Evolutionary conservation across 2,329 filamentous ascomycete genomes (phyloP), one percentile per base, ranked within the genome.

Genomic region (Drechslera avenae): DNA sequence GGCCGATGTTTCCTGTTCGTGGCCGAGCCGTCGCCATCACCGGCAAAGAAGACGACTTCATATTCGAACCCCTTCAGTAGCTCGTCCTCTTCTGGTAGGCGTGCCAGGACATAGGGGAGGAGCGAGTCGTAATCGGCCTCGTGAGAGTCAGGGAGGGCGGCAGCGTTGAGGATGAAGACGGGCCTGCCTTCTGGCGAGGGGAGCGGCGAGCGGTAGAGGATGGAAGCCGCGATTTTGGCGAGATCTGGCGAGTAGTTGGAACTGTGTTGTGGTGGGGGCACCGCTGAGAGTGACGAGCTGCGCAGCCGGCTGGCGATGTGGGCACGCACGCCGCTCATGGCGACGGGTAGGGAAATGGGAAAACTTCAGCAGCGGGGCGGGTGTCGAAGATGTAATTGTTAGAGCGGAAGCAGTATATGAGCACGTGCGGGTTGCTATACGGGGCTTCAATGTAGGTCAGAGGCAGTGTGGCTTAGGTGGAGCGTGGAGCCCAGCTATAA

Each of bases 31-130:
- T 75, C 74, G 31, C 75, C 76, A 8, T 79, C 80, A n/a, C 81
- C 81, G 4, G 81, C 81, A 60, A 83, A 83, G 69, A 83, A 82
- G 47, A 83, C 72, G 37, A 84, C 76, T 61, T 83, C 81, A 57
- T 83, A 84, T 48, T 81, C 79, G 16, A 75, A 77, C 2, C 80
- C 81, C 39, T 74, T 75, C 23, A 82, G 72, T 50, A 83, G 65
- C 54, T 83, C 81, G 39, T 83, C 81, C 55, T 84, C 81, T 17
- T 78, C 78, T 2, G 81, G 81, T 21, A 84, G 68, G 46, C 81
- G 73, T 3, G 78, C 77, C 12, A 84, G 73, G 5, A 84, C 81
- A 52, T 84, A 83, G 3, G 81, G 80, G 5, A 83, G 69, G 13
- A 84, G 71, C 33, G 71, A 71, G 62, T 83, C 80, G 67, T 82